phyloP scores from a whole-genome alignment of 352 stramenopile genomes.

The Globisporangium solare region DNA sequence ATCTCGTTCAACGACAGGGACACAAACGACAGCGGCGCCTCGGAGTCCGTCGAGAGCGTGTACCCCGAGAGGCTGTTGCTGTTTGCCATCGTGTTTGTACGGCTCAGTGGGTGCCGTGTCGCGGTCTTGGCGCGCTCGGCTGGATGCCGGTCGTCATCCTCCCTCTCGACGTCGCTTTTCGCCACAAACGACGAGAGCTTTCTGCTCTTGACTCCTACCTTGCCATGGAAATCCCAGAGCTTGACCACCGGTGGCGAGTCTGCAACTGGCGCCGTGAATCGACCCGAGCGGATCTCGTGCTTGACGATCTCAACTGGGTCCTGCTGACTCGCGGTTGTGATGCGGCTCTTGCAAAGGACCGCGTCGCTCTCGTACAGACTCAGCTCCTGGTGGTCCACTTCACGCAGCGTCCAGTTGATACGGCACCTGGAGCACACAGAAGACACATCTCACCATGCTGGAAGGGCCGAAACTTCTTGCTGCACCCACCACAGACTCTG shows the following conservation, averaged over 20 bases:
- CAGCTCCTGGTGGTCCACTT: slow-evolving; percentile 23
- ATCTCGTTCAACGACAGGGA: too few relatives aligned
- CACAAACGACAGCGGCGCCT: too few relatives aligned
- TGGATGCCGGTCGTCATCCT: neutral
- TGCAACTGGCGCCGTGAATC: slow-evolving; percentile 11
- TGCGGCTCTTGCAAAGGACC: slow-evolving; percentile 27
- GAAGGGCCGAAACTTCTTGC: slow-evolving; percentile 25
- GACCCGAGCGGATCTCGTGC: slow-evolving; percentile 22
- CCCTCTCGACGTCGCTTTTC: neutral
- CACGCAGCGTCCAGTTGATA: slow-evolving; percentile 23
- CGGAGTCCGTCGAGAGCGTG: too few relatives aligned
- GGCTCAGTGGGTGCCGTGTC: too few relatives aligned
- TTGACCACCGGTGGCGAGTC: slow-evolving; percentile 1
- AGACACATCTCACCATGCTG: slow-evolving; percentile 23
- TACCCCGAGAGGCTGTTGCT: too few relatives aligned
- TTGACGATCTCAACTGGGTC: slow-evolving; percentile 20
- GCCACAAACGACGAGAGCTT: neutral
- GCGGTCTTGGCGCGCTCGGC: too few relatives aligned
- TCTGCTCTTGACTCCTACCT: neutral
- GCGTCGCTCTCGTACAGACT: slow-evolving; percentile 23
- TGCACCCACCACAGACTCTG: slow-evolving; percentile 11
- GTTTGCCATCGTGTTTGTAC: too few relatives aligned
- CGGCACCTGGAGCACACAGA: slow-evolving; percentile 37
- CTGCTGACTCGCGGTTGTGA: slow-evolving; percentile 23
- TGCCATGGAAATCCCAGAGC: slow-evolving; percentile 4